Base-by-base conservation (phyloP, 1,284 basidiomycete species). In the Sanghuangporus weigelae region DNA sequence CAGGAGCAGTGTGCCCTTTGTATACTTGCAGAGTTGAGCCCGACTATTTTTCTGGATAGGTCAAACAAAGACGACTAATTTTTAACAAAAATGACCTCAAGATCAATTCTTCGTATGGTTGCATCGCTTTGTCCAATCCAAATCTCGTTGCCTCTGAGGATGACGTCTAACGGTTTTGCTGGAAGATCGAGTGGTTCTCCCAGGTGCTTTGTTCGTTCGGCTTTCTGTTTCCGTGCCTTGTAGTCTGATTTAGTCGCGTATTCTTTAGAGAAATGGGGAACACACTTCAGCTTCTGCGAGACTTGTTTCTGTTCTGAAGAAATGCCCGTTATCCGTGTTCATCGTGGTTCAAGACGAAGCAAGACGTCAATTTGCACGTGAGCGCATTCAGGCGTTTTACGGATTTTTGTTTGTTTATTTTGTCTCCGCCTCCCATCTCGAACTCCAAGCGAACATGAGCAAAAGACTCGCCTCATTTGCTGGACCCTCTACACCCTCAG, bases 41-140 rank as follows among this genome's bases (percentile, higher is more conserved):
- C 19, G 89, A 86, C 95, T 96, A 68, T 48, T 46, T 44, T 53
- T 44, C 59, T 19, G 16, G 57, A 56, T 61, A 56, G 54, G 59
- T 60, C 53, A 59, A 63, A 39, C 19, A 19, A 59, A 62, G 61
- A 60, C n/a, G 60, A 21, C 31, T 60, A 65, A 35, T 57, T 42
- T 31, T 63, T 42, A 63, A 57, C 38, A 19, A 39, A 23, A 36
- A 19, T 70, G 57, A 93, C 95, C 79, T 90, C 82, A 26, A 96
- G 74, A 70, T 93, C 85, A 39, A 95, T 71, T 68, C 87, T 86
- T 57, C 89, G 82, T 10, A 86, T 82, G 11, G 89, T 81, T 66
- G 87, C 85, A 0, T 91, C 90, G 70, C 89, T 95, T 73, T 95
- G 94, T 21, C 91, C 94, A 54, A 93, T 85, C 90, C 91, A 97